Base-by-base conservation (phyloP, 805 yeast species). In the Yarrowia bubula region DNA sequence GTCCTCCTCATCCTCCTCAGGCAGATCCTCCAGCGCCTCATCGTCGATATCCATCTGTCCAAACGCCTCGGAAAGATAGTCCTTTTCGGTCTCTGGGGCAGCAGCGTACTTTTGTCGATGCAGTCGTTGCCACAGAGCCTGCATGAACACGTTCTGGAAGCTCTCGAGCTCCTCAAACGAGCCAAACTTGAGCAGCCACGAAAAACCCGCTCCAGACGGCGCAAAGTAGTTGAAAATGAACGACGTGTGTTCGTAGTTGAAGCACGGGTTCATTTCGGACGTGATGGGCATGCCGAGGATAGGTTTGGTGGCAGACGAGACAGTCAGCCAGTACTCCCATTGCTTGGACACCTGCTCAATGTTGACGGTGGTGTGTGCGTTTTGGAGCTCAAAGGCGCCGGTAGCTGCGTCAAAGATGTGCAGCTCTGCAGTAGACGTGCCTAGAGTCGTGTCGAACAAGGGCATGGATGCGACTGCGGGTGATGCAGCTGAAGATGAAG, bases 141-240 rank as follows among this genome's bases (percentile, higher is more conserved):
- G 78, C 70, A 84, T 80, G 68, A 86, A 81, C 2, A 68, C 72
- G 2, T 72, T 71, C 74, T 89, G 90, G 72, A 90, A 89, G 10
- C 71, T 68, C 22, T 77, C 76, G 65, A 86, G 80, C 0, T 72
- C 73, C 0, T 76, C 75, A 9, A 75, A 71, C 43, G 75, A 72
- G 0, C 68, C 68, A 70, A 91, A 90, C 69, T 80, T 83, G 42
- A 89, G 70, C 69, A 89, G 78, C 82, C 88, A 89, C 1, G 96
- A 86, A 31, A 80, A 77, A 0, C 86, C 81, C 0, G 73, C 70
- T 1, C 74, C 73, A 50, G 71, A 74, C 6, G 74, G 80, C 4
- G 76, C 69, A 32, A 75, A 76, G 68, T 83, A 80, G 72, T 89
- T 88, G 80, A 90, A 91, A 13, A 88, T 81, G 69, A 91, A 88